Base-by-base conservation (phyloP, 768 basidiomycete genomes). In the Lactarius hatsudake region DNA sequence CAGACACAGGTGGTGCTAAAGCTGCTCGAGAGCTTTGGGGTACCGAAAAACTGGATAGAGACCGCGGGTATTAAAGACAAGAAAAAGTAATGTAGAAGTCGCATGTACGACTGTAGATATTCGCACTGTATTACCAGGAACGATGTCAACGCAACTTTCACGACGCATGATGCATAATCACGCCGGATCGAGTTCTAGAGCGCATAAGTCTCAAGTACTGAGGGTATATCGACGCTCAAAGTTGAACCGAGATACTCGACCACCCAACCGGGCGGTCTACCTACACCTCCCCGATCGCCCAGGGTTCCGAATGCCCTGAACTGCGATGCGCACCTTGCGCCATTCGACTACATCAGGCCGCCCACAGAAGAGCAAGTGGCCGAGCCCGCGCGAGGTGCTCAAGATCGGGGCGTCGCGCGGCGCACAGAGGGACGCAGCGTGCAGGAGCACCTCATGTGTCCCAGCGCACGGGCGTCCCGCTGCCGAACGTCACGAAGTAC, bases 11-110 rank as follows among this genome's bases (percentile, higher is more conserved):
- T 80, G 2, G 88, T 94, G 13, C 79, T 82, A 15, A 88, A 91
- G 5, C 83, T 93, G 67, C 74, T 97, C 45, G 84, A 32, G 32
- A 32, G 32, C 32, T 7, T 32, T 1, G 32, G 32, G 32, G 32
- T 96, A 40, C 92, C 93, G 30, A 91, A 89, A 79, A 82, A 82
- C 72, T 96, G 91, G 90, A 89, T 96, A 61, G 84, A 86, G 73
- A 77, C 81, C 2, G 74, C 73, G 1, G 87, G 85, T 67, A 48
- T 79, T 64, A 74, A 74, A 23, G 78, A 59, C 1, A 28, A 77
- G 68, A 84, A 84, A 86, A 77, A 87, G 51, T 54, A 65, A 48
- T 45, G 32, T 30, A 13, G 4, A 0, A 3, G n/a, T 30, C 17
- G 26, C 18, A 6, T 54, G 40, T 17, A 17, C 38, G 38, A 15